Evolutionary conservation across 2,329 filamentous ascomycete species (phyloP), one percentile per base, ranked within the genome.

Genomic region (Berkeleyomyces rouxiae): DNA sequence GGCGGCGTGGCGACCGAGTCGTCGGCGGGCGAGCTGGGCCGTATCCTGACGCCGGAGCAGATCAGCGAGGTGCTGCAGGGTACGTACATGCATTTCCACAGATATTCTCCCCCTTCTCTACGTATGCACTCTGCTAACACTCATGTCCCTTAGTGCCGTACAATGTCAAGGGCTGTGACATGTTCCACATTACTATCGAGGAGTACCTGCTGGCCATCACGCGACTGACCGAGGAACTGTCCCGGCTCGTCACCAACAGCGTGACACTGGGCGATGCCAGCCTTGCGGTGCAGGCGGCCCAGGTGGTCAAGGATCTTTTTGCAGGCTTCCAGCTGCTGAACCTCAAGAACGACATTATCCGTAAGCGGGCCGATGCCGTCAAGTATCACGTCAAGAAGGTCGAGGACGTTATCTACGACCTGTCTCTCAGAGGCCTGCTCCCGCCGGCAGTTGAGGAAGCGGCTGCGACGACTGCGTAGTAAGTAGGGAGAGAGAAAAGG

Each of bases 321-420:
- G 89, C 91, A 2, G 93, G 92, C 13, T 99, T 99, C 76, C 93
- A 97, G 79, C 83, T 97, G 67, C 82, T 99, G 67, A 99, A 99
- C 72, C 79, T 99, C 68, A 97, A 97, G 80, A 99, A 99, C 70
- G 93, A 99, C 72, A 84, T 85, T 31, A 75, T 99, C 70, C 82
- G 93, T 65, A 89, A 90, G 76, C 82, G 90, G 66, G 90, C 89
- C 63, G 93, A 99, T 75, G 87, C 86, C 4, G 87, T 99, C 74
- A 99, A 99, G 79, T 99, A 99, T 72, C 86, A 87, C 69, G 90
- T 99, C 70, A 99, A 97, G 79, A 92, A 95, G 72, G 90, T 96
- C 10, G 93, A 99, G 77, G 93, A 97, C 71, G 90, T 99, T 10
- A 92, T 97, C 59, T 99, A 99, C 71, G 93, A 99, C 72, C 76